Conservation (phyloP, 139 green algal genomes). For the Coelastrella sp. region DNA sequence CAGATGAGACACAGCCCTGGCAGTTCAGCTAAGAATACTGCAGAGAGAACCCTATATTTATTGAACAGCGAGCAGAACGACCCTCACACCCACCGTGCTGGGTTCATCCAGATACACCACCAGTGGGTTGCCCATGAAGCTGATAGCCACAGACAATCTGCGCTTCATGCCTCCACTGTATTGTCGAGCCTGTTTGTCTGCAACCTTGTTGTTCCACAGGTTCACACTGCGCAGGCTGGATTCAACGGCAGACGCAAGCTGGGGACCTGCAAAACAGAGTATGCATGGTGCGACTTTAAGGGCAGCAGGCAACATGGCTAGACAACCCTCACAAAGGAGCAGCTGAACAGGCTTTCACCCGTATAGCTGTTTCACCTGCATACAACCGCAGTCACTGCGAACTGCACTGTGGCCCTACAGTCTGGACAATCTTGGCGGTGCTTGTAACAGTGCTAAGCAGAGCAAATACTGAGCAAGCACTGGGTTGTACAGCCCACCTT, state of each 20-base stretch:
- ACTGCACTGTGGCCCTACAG: no score
- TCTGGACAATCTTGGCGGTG: no score
- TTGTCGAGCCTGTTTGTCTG: constrained; percentile 63
- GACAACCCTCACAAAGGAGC: no score
- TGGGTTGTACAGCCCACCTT: constrained; percentile 33
- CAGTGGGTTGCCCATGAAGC: constrained; percentile 81
- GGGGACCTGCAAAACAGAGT: constrained; percentile 27
- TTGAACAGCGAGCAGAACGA: neutral
- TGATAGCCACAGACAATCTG: constrained; percentile 86
- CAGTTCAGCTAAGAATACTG: neutral
- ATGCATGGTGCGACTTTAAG: no score
- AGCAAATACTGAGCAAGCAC: no score
- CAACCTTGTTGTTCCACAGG: constrained; percentile 62
- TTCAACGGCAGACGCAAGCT: constrained; percentile 65
- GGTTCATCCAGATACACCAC: constrained; percentile 95
- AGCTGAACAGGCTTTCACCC: no score
- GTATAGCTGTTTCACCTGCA: no score
- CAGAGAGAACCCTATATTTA: neutral
- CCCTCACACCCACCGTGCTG: constrained; percentile 68
- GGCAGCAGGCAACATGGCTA: neutral
- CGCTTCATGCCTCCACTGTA: constrained; percentile 92
- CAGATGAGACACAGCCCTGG: no score
- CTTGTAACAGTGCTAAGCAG: no score
- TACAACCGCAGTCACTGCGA: no score
- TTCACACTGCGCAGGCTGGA: constrained; percentile 68